Conservation (phyloP, 768 basidiomycete genomes). For the Leucosporidium creatinivorum region DNA sequence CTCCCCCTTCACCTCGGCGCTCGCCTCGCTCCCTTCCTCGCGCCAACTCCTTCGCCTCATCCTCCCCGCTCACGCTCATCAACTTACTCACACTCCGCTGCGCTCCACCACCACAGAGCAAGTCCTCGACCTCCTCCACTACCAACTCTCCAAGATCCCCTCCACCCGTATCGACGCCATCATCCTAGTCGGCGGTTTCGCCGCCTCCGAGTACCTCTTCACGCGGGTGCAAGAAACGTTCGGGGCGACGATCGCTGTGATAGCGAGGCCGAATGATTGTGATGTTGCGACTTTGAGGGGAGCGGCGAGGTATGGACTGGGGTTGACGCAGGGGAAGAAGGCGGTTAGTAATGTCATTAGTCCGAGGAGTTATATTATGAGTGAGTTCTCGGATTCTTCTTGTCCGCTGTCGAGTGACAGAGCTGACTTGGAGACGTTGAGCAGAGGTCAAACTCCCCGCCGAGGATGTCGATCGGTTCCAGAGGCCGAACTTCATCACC, state of each 20-base stretch:
- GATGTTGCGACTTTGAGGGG: slow-evolving; percentile 75
- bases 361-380: slow-evolving; percentile 27
- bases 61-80: no score
- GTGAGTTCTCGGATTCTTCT: neutral
- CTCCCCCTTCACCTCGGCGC: neutral
- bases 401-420: no score
- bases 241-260: slow-evolving; percentile 57
- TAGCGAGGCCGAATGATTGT: slow-evolving; percentile 74
- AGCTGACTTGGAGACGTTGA: neutral
- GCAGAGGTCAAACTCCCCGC: slow-evolving; percentile 69
- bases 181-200: slow-evolving; percentile 83
- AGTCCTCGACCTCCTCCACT: slow-evolving; percentile 72
- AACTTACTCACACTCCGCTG: accelerated
- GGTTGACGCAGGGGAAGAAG: slow-evolving; percentile 44
- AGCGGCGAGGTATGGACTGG: slow-evolving; percentile 38
- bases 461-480: slow-evolving; percentile 72
- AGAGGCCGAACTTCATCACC: slow-evolving; percentile 72
- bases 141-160: slow-evolving; percentile 55
- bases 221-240: slow-evolving; percentile 59
- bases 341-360: slow-evolving; percentile 17
- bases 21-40: neutral
- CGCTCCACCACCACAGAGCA: slow-evolving; percentile 41
- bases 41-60: no score
- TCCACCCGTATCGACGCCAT: slow-evolving; percentile 60
- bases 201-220: slow-evolving; percentile 73